Conservation (phyloP, 1,139 yeast species). For the Yamadazyma diospyri region DNA sequence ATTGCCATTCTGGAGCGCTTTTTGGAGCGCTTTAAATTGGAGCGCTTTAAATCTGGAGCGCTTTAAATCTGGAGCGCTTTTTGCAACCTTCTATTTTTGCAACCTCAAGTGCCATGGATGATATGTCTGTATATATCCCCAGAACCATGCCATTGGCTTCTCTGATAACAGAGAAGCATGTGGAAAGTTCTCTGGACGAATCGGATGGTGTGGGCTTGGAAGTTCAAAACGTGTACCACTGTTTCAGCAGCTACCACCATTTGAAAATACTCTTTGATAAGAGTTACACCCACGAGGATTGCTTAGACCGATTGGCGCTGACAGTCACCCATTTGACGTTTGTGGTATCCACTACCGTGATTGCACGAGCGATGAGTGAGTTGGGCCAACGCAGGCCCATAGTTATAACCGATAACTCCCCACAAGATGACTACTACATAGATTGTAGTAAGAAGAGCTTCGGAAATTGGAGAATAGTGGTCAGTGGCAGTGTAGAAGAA, state of each 20-base stretch:
- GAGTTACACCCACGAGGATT: conserved; percentile 4
- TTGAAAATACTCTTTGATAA: conserved; percentile 5
- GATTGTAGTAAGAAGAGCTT: conserved; percentile 7
- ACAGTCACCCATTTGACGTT: not conserved
- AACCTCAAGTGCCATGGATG: too few relatives aligned
- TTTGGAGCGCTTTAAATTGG: too few relatives aligned
- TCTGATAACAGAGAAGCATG: too few relatives aligned
- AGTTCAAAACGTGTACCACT: conserved; percentile 5
- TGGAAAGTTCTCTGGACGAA: too few relatives aligned
- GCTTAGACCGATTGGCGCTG: not conserved
- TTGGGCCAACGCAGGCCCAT: not conserved
- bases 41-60: too few relatives aligned
- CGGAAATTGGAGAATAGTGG: conserved; percentile 9
- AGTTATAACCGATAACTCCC: conserved; percentile 2
- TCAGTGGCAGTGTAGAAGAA: conserved; percentile 8
- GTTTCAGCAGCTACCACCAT: conserved; percentile 5
- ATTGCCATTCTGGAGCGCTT: too few relatives aligned
- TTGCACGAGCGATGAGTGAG: conserved; percentile 3
- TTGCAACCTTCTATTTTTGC: conserved; percentile 8
- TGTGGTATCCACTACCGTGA: conserved; percentile 4
- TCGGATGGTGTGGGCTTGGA: too few relatives aligned
- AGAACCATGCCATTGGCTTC: too few relatives aligned
- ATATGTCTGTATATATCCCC: too few relatives aligned
- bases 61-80: too few relatives aligned
- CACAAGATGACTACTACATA: not conserved